Base-by-base conservation (phyloP, 306 rosid genomes). In the Vigna mungo region DNA sequence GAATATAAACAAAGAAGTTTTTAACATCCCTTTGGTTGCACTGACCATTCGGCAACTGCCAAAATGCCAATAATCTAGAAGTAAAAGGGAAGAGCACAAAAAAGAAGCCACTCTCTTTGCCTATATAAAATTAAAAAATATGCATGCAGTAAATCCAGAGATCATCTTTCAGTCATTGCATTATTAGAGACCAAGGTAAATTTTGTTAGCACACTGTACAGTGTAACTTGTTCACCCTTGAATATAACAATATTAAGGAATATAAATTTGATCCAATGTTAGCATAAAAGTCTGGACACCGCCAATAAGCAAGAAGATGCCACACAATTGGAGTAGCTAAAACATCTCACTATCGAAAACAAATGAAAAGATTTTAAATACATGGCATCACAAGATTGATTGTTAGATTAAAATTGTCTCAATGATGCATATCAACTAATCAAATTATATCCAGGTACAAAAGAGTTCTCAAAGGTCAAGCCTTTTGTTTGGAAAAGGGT, bases 41-140 rank as follows among this genome's bases (percentile, higher is more conserved):
- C 32, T 44, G 68, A 18, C 44, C 37, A 36, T 61, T 73, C 59
- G 70, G 64, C 23, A 21, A 20, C 68, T 44, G 6, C 76, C 64
- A 76, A 48, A 76, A 55, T 59, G 43, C 78, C 60, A 77, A 55
- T 56, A 68, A 58, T 23, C 75, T 52, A 52, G 27, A 71, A 77
- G 67, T 75, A 84, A 44, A 43, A 18, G 17, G 54, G 54, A 20
- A 20, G 13, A 12, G 63, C 7, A 15, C 18, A 2, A 27, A 27
- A 69, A 17, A 56, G 6, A 13, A 23, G 9, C 30, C 20, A 15
- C 52, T 41, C 15, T 18, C 41, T n/a, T 44, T 62, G 41, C 41
- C 15, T 5, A 32, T 34, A 74, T 46, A 68, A 30, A 59, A 52
- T 25, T 48, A 66, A 11, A 27, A 37, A 30, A 48, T 14, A 49